These are phyloP conservation scores for Fraxinus velutina DNA, from an alignment of 305 asterid genomes.

Conservation along the genomic window DNA sequence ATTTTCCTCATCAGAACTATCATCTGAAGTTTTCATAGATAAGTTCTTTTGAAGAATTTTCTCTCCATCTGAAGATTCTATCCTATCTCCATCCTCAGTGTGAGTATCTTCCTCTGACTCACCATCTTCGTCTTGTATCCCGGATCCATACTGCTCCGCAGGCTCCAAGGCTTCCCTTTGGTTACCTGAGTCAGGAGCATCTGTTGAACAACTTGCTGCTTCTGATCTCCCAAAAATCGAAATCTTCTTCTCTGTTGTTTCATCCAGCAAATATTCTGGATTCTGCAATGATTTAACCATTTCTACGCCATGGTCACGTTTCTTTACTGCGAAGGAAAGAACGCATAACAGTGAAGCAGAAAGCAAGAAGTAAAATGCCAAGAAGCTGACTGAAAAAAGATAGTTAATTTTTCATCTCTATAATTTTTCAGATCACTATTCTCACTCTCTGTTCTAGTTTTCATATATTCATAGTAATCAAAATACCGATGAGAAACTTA, in stretches of 20 bases:
- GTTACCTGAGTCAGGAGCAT: constrained; percentile 30
- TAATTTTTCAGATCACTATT: neutral
- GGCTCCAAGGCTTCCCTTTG: constrained; percentile 37
- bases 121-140: constrained; percentile 37
- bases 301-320: constrained; percentile 76
- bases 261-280: constrained; percentile 70
- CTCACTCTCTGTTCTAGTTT: constrained; percentile 2
- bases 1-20: constrained; percentile 62
- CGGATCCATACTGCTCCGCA: constrained; percentile 35
- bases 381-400: constrained; percentile 8
- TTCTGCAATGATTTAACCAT: constrained; percentile 88
- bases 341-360: constrained; percentile 18
- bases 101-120: constrained; percentile 50
- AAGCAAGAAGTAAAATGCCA: neutral
- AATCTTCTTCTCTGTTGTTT: constrained; percentile 72
- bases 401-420: neutral
- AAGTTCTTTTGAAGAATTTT: constrained; percentile 21
- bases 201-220: constrained; percentile 31
- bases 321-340: constrained; percentile 50
- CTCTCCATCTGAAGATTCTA: constrained; percentile 36
- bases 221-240: constrained; percentile 54
- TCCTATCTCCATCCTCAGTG: constrained; percentile 38
- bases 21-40: constrained; percentile 31
- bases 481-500: neutral
- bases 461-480: neutral